phyloP scores from a whole-genome alignment of 202 grass and related monocot species.

The Elaeis oleifera region DNA sequence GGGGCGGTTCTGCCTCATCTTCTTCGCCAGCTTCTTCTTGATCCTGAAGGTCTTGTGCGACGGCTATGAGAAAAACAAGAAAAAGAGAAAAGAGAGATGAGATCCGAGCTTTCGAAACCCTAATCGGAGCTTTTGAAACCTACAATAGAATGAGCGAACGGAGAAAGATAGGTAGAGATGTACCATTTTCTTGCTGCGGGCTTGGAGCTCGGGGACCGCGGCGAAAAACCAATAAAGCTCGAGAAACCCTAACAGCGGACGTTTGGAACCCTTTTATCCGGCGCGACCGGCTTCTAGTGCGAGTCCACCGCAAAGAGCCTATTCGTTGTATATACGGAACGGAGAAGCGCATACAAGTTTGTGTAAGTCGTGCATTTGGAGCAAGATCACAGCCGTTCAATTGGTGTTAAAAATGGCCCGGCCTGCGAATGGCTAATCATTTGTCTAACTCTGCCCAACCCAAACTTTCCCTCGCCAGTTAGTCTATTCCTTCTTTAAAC shows the following conservation, averaged over 20 bases:
- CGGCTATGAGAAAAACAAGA: constrained; percentile 31
- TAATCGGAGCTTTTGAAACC: not conserved
- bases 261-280: too few relatives aligned
- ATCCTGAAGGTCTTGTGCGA: constrained; percentile 97
- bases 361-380: too few relatives aligned
- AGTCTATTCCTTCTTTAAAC: too few relatives aligned
- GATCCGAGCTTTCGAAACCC: not conserved
- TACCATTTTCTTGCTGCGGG: constrained; percentile 38
- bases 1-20: constrained; percentile 89
- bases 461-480: too few relatives aligned
- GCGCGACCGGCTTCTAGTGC: too few relatives aligned
- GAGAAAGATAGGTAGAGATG: constrained; percentile 1
- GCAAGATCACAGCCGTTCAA: too few relatives aligned
- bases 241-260: not conserved
- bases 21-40: constrained; percentile 98
- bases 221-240: not conserved
- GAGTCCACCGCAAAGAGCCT: too few relatives aligned
- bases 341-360: too few relatives aligned
- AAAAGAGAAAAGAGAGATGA: not conserved
- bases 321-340: too few relatives aligned
- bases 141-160: not conserved
- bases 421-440: too few relatives aligned
- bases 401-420: too few relatives aligned
- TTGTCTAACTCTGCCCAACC: too few relatives aligned
- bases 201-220: constrained; percentile 7